Evolutionary conservation across 345 rosid species (phyloP).

Genomic region (Euphorbia peplus): DNA sequence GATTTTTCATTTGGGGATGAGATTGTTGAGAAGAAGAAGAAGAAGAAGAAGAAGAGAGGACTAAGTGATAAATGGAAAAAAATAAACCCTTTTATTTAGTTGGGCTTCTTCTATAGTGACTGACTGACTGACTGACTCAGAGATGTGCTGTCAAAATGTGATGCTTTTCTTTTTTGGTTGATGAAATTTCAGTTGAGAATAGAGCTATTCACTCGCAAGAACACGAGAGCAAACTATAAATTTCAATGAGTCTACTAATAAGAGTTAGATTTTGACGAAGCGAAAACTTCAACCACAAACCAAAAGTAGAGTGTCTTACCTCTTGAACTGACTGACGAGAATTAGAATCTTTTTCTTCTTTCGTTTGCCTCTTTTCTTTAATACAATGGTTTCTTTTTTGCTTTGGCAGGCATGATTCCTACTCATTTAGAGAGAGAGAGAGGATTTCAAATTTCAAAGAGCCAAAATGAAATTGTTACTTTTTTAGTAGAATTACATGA

Average conservation of each 20-base stretch:
- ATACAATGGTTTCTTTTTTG: conserved; percentile 37
- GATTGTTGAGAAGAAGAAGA: conserved; percentile 1
- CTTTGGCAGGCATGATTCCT: conserved; percentile 50
- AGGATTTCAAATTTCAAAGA: conserved; percentile 41
- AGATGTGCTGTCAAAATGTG: conserved; percentile 42
- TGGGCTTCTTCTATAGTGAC: conserved; percentile 30
- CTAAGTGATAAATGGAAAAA: not conserved
- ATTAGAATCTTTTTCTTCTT: too few relatives aligned
- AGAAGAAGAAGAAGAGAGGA: conserved; percentile 6
- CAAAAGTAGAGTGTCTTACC: too few relatives aligned
- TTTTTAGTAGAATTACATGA: conserved; percentile 44
- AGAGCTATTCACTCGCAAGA: too few relatives aligned
- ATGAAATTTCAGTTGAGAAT: too few relatives aligned
- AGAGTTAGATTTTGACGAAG: too few relatives aligned
- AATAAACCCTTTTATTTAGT: conserved; percentile 1
- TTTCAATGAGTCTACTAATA: too few relatives aligned
- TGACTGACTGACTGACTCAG: too few relatives aligned
- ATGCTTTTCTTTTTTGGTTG: too few relatives aligned
- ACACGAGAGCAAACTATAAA: too few relatives aligned
- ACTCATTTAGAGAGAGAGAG: conserved; percentile 29
- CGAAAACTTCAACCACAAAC: too few relatives aligned
- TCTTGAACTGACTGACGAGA: too few relatives aligned
- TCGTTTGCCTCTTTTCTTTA: conserved; percentile 57
- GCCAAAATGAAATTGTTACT: conserved; percentile 44
- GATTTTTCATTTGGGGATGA: conserved; percentile 32